Evolutionary conservation across 2,329 filamentous ascomycete species (phyloP).

Genomic region (Ascomycota sp.): DNA sequence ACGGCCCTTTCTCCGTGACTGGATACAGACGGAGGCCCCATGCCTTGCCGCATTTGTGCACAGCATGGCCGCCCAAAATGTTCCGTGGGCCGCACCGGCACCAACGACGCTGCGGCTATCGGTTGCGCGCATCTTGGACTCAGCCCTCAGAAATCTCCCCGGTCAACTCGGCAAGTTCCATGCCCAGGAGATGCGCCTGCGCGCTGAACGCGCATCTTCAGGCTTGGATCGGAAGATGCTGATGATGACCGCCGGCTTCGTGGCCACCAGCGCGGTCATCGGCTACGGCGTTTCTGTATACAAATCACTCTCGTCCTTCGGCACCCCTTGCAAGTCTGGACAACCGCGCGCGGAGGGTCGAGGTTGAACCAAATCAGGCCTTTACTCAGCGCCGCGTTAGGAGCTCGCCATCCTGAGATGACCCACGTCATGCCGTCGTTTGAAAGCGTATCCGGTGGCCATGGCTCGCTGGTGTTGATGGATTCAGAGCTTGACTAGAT

Average conservation of each 20-base stretch:
- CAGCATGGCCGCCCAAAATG: conserved; percentile 7
- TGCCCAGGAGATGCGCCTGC: conserved; percentile 15
- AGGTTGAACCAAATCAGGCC: conserved; percentile 22
- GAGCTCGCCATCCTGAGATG: conserved; percentile 6
- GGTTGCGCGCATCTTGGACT: conserved; percentile 13
- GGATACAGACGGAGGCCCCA: conserved; percentile 14
- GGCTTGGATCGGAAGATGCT: conserved; percentile 13
- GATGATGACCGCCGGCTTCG: conserved; percentile 11
- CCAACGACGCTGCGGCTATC: conserved; percentile 7
- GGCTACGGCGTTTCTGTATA: conserved; percentile 20
- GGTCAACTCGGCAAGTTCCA: conserved; percentile 16
- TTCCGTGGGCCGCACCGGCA: conserved; percentile 9
- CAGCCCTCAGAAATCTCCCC: conserved; percentile 15
- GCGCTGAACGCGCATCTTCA: conserved; percentile 12
- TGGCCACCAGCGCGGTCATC: conserved; percentile 17
- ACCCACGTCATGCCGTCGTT: conserved; percentile 3
- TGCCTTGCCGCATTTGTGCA: conserved; percentile 13
- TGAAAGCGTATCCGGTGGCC: too few species aligned
- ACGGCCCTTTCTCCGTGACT: conserved; percentile 19
- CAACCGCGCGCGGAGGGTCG: conserved; percentile 9
- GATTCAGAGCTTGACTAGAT: conserved; percentile 16
- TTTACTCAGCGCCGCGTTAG: conserved; percentile 18
- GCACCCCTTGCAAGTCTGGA: conserved; percentile 23
- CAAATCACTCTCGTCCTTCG: conserved; percentile 21
- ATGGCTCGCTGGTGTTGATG: conserved; percentile 15